Percentiles rank a stretch among this genome's conserved stretches.
These are phyloP conservation scores for Triticum timopheevii DNA, from an alignment of 176 grass and related monocot species.

Conservation along the genomic window DNA sequence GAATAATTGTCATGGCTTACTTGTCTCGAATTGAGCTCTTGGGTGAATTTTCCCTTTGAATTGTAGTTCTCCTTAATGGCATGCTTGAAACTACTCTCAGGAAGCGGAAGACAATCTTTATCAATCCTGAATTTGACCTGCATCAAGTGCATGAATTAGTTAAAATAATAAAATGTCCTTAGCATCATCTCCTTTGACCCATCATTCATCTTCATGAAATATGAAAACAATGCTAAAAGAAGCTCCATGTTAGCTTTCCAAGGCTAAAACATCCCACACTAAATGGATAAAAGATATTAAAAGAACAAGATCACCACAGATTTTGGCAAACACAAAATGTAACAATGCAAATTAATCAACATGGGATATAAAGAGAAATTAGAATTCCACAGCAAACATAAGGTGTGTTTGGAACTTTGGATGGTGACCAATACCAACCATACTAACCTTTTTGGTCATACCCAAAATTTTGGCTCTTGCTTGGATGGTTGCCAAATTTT, in stretches of 20 bases:
- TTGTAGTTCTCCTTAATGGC: slow-evolving; percentile 68
- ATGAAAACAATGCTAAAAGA: background rate
- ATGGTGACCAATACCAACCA: too few species aligned
- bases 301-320: background rate
- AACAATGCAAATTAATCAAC: background rate
- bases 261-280: background rate
- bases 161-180: background rate
- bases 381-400: background rate
- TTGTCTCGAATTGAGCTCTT: slow-evolving; percentile 57
- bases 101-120: slow-evolving; percentile 59
- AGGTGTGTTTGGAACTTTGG: too few species aligned
- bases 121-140: slow-evolving; percentile 64
- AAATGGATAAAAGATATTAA: background rate
- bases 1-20: slow-evolving; percentile 31
- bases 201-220: slow-evolving; percentile 22
- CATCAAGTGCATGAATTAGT: slow-evolving; percentile 29
- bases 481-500: too few species aligned
- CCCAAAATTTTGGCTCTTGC: too few species aligned
- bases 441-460: too few species aligned
- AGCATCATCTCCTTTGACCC: background rate
- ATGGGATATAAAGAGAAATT: background rate
- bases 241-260: background rate
- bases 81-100: slow-evolving; percentile 59
- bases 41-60: slow-evolving; percentile 57
- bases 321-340: background rate